Percentiles rank a stretch among this genome's conserved stretches.
Evolutionary conservation across 768 basidiomycete species (phyloP).

Genomic region (Boletus fagicola): DNA sequence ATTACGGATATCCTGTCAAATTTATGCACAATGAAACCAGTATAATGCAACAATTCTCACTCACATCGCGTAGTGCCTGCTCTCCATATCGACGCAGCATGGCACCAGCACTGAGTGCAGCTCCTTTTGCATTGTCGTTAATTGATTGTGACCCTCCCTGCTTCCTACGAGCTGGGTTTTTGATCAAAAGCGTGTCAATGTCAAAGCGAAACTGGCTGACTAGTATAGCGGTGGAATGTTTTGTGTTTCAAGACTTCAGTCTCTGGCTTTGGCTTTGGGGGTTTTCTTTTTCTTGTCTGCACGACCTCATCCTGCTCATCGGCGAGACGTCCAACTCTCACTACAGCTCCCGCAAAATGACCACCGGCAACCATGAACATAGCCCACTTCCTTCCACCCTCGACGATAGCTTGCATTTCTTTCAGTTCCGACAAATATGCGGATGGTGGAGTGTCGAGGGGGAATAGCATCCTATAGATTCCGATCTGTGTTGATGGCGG

Average conservation of each 20-base stretch:
- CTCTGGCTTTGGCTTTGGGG: conserved; percentile 68
- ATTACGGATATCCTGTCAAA: conserved; percentile 76
- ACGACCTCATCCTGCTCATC: conserved; percentile 41
- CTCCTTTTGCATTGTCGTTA: conserved; percentile 91
- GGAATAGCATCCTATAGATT: conserved; percentile 76
- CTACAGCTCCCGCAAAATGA: conserved; percentile 94
- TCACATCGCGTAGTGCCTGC: conserved; percentile 82
- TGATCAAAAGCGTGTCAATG: conserved; percentile 8
- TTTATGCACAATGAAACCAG: not conserved
- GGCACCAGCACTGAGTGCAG: conserved; percentile 93
- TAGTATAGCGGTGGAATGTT: conserved; percentile 98
- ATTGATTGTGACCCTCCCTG: conserved; percentile 93
- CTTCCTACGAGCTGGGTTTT: conserved; percentile 80
- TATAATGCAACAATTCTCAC: conserved; percentile 23
- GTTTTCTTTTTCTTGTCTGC: conserved; percentile 51
- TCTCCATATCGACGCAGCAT: conserved; percentile 93
- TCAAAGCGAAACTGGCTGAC: conserved; percentile 46
- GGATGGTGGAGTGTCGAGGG: conserved; percentile 39
- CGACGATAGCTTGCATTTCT: conserved; percentile 56
- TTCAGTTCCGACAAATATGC: conserved; percentile 60
- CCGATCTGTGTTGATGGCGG: conserved; percentile 87
- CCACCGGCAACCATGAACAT: conserved; percentile 97
- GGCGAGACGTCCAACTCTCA: conserved; percentile 58
- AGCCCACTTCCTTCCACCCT: conserved; percentile 77
- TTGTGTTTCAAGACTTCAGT: conserved; percentile 85